phyloP scores from a whole-genome alignment of 1,139 yeast species.

The Taiozyma sp. region DNA sequence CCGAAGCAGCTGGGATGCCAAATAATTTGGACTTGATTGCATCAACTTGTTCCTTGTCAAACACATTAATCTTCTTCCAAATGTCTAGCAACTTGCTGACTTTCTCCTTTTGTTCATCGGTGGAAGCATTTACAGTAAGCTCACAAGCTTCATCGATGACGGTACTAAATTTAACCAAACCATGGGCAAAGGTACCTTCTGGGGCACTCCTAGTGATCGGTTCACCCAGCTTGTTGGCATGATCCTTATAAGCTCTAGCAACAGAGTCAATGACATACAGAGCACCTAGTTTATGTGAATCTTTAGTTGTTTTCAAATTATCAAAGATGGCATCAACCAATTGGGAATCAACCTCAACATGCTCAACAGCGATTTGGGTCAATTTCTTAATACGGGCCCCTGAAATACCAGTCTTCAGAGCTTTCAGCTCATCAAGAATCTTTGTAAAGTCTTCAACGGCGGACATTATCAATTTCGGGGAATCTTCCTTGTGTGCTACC shows the following conservation, averaged over 20 bases:
- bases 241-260: conserved; percentile 80
- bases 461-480: background rate
- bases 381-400: conserved; percentile 90
- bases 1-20: conserved; percentile 38
- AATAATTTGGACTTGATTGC: conserved; percentile 59
- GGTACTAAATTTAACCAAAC: conserved; percentile 41
- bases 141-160: conserved; percentile 55
- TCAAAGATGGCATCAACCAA: conserved; percentile 57
- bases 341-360: conserved; percentile 57
- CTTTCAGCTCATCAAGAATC: conserved; percentile 67
- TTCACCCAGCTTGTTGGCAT: conserved; percentile 54
- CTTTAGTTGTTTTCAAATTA: conserved; percentile 71
- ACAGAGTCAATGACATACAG: conserved; percentile 90
- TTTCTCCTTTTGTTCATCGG: conserved; percentile 56
- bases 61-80: conserved; percentile 87
- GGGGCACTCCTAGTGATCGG: conserved; percentile 28
- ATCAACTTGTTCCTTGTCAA: conserved; percentile 50
- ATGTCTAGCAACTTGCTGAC: conserved; percentile 82
- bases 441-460: conserved; percentile 43
- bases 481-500: background rate
- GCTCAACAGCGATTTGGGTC: conserved; percentile 71
- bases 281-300: conserved; percentile 84
- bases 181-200: background rate
- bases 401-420: conserved; percentile 87
- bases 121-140: conserved; percentile 52